Conservation (phyloP, 1,284 basidiomycete species). For the Ceratobasidium theobromae region DNA sequence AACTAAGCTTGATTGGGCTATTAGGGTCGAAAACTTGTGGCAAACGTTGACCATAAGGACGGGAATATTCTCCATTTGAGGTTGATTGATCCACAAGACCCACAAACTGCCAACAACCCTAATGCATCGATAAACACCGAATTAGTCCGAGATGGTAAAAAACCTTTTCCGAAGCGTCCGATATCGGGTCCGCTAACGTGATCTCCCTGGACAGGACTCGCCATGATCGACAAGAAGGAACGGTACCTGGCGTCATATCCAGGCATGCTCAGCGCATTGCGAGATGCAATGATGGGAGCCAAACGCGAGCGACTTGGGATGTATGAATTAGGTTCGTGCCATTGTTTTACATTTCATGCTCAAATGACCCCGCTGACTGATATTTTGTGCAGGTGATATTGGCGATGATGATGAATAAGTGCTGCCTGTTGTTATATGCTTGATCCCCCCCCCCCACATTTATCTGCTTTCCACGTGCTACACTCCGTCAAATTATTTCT, state of each 20-base stretch:
- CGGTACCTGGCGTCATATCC: slow-evolving; percentile 73
- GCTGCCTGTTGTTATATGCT: not conserved
- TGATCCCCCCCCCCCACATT: slow-evolving; percentile 3
- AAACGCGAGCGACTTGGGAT: slow-evolving; percentile 79
- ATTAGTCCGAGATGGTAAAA: slow-evolving; percentile 62
- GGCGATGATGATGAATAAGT: slow-evolving; percentile 19
- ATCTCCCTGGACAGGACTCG: slow-evolving; percentile 54
- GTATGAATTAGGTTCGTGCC: slow-evolving; percentile 71
- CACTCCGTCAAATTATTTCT: slow-evolving; percentile 19
- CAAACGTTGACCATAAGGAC: slow-evolving; percentile 86
- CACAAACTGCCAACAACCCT: slow-evolving; percentile 64
- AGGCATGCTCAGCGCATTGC: slow-evolving; percentile 64
- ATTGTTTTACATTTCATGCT: not conserved
- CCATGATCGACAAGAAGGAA: slow-evolving; percentile 73
- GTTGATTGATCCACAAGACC: slow-evolving; percentile 81
- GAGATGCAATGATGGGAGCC: slow-evolving; percentile 61
- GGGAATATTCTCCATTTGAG: slow-evolving; percentile 77
- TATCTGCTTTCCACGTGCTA: slow-evolving; percentile 10
- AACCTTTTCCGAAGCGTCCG: not conserved
- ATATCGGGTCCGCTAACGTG: slow-evolving; percentile 18
- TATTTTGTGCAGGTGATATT: slow-evolving; percentile 4
- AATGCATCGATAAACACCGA: slow-evolving; percentile 82
- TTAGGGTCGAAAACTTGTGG: slow-evolving; percentile 78
- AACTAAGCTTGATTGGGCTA: slow-evolving; percentile 31
- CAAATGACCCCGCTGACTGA: not conserved